Conservation (phyloP, 257 asterid genomes). For the Plantago major region DNA sequence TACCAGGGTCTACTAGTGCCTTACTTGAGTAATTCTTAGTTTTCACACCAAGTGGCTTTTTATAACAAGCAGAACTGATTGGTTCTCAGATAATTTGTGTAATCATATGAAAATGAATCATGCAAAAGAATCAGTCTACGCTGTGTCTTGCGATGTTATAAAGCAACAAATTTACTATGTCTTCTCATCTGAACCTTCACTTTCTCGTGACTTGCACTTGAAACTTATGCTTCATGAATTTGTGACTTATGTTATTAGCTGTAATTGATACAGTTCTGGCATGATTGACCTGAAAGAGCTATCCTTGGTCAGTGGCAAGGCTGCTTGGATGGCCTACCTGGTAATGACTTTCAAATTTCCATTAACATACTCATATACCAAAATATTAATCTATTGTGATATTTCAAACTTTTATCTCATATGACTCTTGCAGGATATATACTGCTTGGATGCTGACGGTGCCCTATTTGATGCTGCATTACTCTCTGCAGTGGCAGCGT, state of each 20-base stretch:
- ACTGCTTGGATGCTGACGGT: slow-evolving; percentile 97
- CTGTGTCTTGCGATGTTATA: too few relatives aligned
- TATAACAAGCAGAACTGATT: too few relatives aligned
- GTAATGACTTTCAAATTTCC: slow-evolving; percentile 31
- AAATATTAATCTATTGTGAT: too few relatives aligned
- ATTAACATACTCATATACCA: neutral
- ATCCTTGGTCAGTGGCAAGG: slow-evolving; percentile 80
- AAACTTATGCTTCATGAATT: slow-evolving; percentile 7
- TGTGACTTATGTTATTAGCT: slow-evolving; percentile 5
- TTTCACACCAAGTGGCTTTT: too few relatives aligned
- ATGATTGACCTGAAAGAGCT: slow-evolving; percentile 78
- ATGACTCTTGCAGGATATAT: slow-evolving; percentile 65
- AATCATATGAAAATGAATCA: too few relatives aligned
- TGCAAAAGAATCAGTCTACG: too few relatives aligned
- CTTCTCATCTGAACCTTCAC: neutral
- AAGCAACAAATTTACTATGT: too few relatives aligned
- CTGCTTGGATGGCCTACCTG: slow-evolving; percentile 99
- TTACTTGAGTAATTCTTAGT: too few relatives aligned
- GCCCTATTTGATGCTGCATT: slow-evolving; percentile 92
- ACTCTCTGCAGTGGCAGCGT: slow-evolving; percentile 90
- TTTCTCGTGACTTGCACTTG: neutral
- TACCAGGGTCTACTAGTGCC: too few relatives aligned
- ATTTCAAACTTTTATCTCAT: slow-evolving; percentile 3
- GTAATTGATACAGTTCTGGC: slow-evolving; percentile 61
- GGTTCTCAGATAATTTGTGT: too few relatives aligned